Percentiles rank a stretch among this genome's conserved stretches.
Evolutionary conservation across 176 grass and related monocot species (phyloP).

Genomic region (Cenchrus americanus): DNA sequence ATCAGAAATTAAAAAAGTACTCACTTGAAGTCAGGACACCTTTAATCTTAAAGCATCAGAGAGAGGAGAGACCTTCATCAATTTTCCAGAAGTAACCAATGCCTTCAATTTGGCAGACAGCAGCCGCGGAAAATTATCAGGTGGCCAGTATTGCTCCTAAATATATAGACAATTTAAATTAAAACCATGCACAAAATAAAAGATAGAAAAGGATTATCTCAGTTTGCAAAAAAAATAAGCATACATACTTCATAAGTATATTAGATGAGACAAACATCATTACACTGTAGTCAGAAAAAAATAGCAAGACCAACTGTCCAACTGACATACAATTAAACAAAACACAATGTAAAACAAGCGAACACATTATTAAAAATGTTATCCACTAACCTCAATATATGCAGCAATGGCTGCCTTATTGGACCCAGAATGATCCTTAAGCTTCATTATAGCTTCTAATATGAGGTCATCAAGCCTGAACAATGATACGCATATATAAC

Average conservation of each 20-base stretch:
- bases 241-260: conserved; percentile 6
- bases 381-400: conserved; percentile 76
- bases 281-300: conserved; percentile 1
- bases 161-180: conserved; percentile 36
- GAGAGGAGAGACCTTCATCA: conserved; percentile 64
- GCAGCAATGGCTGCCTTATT: conserved; percentile 66
- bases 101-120: conserved; percentile 75
- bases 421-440: conserved; percentile 72
- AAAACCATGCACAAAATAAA: conserved; percentile 23
- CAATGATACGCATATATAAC: conserved; percentile 17
- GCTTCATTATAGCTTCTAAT: conserved; percentile 77
- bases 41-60: background rate
- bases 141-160: conserved; percentile 75
- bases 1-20: conserved; percentile 26
- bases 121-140: conserved; percentile 73
- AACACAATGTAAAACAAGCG: background rate
- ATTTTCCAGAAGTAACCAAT: conserved; percentile 64
- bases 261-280: conserved; percentile 12
- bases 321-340: conserved; percentile 23
- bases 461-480: conserved; percentile 83
- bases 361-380: conserved; percentile 4
- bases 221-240: background rate
- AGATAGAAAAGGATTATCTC: conserved; percentile 1
- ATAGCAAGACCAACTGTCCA: background rate
- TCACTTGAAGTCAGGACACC: background rate